Percentiles rank a stretch among this genome's conserved stretches.
phyloP scores from a whole-genome alignment of 2,329 filamentous ascomycete species.

The Lomentospora prolificans region DNA sequence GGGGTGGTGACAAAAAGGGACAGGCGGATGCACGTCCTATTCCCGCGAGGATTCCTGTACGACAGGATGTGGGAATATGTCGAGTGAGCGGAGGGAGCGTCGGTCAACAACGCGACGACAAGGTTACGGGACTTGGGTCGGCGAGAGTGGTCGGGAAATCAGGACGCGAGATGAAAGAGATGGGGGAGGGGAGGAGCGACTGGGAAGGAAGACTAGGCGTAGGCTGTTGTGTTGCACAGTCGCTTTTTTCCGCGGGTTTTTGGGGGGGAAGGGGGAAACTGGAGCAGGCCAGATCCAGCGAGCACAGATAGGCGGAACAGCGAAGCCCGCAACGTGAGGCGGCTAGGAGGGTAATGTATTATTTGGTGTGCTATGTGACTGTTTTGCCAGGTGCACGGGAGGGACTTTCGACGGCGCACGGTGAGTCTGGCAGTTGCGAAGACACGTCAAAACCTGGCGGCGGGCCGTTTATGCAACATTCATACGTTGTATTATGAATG shows the following conservation, averaged over 20 bases:
- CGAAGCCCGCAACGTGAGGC: neutral
- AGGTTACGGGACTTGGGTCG: neutral
- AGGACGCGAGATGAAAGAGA: slow-evolving; percentile 8
- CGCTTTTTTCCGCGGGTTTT: slow-evolving; percentile 3
- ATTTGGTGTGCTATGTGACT: neutral
- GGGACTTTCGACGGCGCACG: neutral
- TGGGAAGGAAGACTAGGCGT: neutral
- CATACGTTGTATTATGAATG: too few species aligned
- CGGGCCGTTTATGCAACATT: too few species aligned
- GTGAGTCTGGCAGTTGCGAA: neutral
- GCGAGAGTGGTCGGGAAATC: neutral
- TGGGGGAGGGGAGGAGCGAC: slow-evolving; percentile 5
- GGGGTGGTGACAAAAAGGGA: neutral
- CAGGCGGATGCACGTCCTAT: slow-evolving; percentile 1
- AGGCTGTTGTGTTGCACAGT: neutral
- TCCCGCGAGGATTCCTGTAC: neutral
- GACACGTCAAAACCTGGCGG: neutral
- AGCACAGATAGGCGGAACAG: neutral
- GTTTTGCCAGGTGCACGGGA: neutral
- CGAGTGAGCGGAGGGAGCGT: neutral
- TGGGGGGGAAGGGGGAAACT: neutral
- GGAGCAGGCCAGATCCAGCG: neutral
- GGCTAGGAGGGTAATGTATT: neutral
- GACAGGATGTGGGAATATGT: neutral
- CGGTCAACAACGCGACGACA: slow-evolving; percentile 7